Percentiles rank a stretch among this genome's conserved stretches.
Conservation (phyloP, 2,329 filamentous ascomycete genomes). For the Xylaria sp. region DNA sequence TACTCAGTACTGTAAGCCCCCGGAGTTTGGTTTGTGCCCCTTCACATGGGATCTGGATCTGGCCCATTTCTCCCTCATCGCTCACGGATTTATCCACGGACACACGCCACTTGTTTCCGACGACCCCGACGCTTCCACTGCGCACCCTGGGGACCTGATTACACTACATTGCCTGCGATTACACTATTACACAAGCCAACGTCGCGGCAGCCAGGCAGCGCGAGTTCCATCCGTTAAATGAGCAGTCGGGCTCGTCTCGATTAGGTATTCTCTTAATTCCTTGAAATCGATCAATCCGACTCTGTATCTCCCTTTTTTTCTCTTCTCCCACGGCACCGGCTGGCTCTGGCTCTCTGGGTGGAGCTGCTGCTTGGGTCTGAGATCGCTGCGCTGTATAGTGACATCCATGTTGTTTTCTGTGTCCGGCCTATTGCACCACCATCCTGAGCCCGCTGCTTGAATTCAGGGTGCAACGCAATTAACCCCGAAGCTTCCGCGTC, state of each 20-base stretch:
- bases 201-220: constrained; percentile 7
- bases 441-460: constrained; percentile 13
- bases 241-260: constrained; percentile 37
- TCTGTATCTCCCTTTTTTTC: constrained; percentile 18
- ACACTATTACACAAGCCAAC: constrained; percentile 24
- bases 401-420: constrained; percentile 11
- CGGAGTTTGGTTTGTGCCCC: constrained; percentile 32
- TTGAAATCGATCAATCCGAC: constrained; percentile 17
- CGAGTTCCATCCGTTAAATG: background rate
- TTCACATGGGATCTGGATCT: constrained; percentile 33
- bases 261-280: constrained; percentile 45
- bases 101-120: constrained; percentile 43
- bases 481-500: constrained; percentile 42
- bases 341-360: constrained; percentile 6
- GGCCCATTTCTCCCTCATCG: constrained; percentile 25
- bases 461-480: constrained; percentile 27
- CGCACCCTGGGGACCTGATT: constrained; percentile 18
- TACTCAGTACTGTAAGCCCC: background rate
- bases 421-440: constrained; percentile 14
- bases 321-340: constrained; percentile 8
- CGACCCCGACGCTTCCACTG: constrained; percentile 34
- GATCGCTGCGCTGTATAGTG: constrained; percentile 9
- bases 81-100: constrained; percentile 40
- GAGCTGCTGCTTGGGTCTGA: constrained; percentile 6
- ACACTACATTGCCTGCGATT: constrained; percentile 11